Evolutionary conservation across 768 basidiomycete genomes (phyloP).

Genomic region (Hypholoma sublateritium): DNA sequence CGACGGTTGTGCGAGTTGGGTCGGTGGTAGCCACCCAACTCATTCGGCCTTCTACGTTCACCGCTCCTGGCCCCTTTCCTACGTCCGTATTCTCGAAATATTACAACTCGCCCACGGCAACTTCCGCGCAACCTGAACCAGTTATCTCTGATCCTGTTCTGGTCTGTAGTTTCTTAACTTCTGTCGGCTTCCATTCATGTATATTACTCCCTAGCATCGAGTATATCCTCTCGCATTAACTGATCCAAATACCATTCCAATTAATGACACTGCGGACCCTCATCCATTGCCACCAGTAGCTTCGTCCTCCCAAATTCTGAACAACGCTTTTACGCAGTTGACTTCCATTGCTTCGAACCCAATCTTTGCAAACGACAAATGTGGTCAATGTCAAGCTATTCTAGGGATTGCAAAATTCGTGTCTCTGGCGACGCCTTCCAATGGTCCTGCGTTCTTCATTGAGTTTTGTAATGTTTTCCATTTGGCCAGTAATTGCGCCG

Average conservation of each 20-base stretch:
- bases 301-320: conserved; percentile 42
- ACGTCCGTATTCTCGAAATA: conserved; percentile 64
- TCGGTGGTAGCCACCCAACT: conserved; percentile 13
- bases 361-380: conserved; percentile 50
- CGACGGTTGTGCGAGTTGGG: background rate
- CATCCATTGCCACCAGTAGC: conserved; percentile 64
- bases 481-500: conserved; percentile 50
- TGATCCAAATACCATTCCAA: conserved; percentile 57
- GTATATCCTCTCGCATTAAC: conserved; percentile 64
- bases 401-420: conserved; percentile 68
- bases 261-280: conserved; percentile 59
- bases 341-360: conserved; percentile 54
- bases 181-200: background rate
- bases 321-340: conserved; percentile 56
- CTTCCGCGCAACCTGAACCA: conserved; percentile 74
- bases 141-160: conserved; percentile 71
- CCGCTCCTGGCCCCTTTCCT: conserved; percentile 63
- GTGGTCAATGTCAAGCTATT: conserved; percentile 59
- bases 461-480: conserved; percentile 58
- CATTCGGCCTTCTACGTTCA: conserved; percentile 45
- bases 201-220: conserved; percentile 39
- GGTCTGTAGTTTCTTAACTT: conserved; percentile 31
- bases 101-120: conserved; percentile 73
- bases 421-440: conserved; percentile 58
- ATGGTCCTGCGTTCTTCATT: conserved; percentile 57